Conservation (phyloP, 2,329 filamentous ascomycete species). For the Fonsecaea erecta region DNA sequence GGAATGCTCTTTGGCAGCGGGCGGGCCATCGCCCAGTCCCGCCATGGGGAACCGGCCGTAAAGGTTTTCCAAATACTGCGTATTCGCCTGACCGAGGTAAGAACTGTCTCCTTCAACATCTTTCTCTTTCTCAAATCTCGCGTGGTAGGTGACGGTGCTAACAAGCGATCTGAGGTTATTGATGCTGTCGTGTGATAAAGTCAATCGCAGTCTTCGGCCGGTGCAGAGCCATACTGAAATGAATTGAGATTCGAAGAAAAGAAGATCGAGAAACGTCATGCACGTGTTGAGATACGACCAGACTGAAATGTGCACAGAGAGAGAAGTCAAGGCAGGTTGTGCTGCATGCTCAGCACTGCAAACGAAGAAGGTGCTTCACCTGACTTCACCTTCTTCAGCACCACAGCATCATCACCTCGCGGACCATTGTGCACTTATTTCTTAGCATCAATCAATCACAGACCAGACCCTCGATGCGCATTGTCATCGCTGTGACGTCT, state of each 20-base stretch:
- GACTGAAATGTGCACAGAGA: no score
- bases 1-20: not conserved
- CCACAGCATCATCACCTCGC: no score
- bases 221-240: no score
- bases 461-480: slow-evolving; percentile 19
- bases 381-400: not conserved
- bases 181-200: no score
- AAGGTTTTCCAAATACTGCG: not conserved
- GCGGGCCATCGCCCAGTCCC: not conserved
- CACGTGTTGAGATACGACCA: not conserved
- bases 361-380: not conserved
- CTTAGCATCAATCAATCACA: not conserved
- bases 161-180: not conserved
- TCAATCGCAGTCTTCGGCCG: no score
- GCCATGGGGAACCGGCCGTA: not conserved
- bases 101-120: not conserved
- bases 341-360: not conserved
- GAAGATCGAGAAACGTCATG: no score
- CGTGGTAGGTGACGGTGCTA: not conserved
- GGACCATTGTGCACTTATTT: not conserved
- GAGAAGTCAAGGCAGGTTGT: not conserved
- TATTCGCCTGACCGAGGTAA: not conserved
- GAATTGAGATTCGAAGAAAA: no score
- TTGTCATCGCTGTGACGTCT: slow-evolving; percentile 10
- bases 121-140: not conserved